phyloP scores from a whole-genome alignment of 192 early-diverging fungal species.

The Podila verticillata region DNA sequence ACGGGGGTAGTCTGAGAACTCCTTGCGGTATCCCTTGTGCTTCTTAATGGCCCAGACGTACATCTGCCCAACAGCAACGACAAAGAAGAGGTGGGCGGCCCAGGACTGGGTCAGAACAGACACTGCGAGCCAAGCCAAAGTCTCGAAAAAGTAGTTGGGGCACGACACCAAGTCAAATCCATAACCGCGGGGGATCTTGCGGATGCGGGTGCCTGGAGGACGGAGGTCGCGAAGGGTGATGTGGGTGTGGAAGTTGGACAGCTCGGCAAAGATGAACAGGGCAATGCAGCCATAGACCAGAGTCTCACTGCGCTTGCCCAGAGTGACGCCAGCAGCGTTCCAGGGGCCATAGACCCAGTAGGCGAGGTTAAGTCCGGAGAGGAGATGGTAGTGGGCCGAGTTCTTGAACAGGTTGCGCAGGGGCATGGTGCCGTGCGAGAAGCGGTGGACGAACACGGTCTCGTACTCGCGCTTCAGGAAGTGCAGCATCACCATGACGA shows the following conservation, averaged over 20 bases:
- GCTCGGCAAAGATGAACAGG: conserved; percentile 72
- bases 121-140: conserved; percentile 82
- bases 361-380: conserved; percentile 86
- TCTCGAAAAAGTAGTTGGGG: conserved; percentile 96
- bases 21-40: conserved; percentile 88
- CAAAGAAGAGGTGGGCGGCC: conserved; percentile 69
- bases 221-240: conserved; percentile 90
- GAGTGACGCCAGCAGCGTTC: conserved; percentile 61
- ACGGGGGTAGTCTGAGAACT: conserved; percentile 92
- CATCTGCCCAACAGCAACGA: conserved; percentile 86
- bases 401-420: conserved; percentile 94
- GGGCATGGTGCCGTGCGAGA: conserved; percentile 97
- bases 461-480: conserved; percentile 95
- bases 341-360: conserved; percentile 90
- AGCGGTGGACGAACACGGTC: conserved; percentile 92
- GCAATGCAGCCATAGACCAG: conserved; percentile 30
- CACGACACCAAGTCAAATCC: conserved; percentile 90
- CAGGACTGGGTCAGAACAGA: conserved; percentile 75
- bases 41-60: conserved; percentile 97
- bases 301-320: conserved; percentile 52
- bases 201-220: conserved; percentile 85
- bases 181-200: conserved; percentile 92
- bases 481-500: conserved; percentile 78
- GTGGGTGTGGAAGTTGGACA: conserved; percentile 88
- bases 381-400: conserved; percentile 91